phyloP scores from a whole-genome alignment of 495 filamentous ascomycete genomes.

The Penicillium ucsense region DNA sequence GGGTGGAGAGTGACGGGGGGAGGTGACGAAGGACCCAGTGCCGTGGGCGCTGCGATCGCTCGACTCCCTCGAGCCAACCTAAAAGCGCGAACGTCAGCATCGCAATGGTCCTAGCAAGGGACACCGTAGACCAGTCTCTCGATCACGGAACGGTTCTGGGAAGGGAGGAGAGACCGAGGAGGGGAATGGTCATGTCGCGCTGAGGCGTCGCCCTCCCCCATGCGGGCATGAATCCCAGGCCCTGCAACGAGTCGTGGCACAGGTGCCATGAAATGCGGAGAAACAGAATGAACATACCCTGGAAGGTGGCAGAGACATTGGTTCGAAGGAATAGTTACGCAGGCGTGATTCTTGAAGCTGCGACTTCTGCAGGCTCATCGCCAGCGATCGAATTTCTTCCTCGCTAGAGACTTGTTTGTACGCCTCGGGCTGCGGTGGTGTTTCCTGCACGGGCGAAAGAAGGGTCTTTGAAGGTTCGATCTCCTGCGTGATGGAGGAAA shows the following conservation, averaged over 20 bases:
- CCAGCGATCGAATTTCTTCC: constrained; percentile 61
- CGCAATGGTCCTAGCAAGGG: too few relatives aligned
- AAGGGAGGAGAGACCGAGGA: background rate
- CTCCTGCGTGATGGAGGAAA: constrained; percentile 70
- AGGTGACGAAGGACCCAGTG: constrained; percentile 29
- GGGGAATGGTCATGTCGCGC: too few relatives aligned
- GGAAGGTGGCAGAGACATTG: constrained; percentile 76
- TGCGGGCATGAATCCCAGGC: too few relatives aligned
- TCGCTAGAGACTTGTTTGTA: constrained; percentile 28
- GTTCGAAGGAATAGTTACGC: constrained; percentile 77
- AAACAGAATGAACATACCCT: constrained; percentile 49
- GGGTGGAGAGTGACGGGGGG: constrained; percentile 39
- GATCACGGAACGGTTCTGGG: background rate
- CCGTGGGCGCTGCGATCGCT: constrained; percentile 33
- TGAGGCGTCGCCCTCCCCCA: too few relatives aligned
- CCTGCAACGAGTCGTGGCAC: too few relatives aligned
- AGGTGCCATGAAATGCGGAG: background rate
- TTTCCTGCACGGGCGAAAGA: constrained; percentile 23
- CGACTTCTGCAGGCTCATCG: constrained; percentile 59
- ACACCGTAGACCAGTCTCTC: constrained; percentile 2
- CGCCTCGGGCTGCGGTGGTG: constrained; percentile 11
- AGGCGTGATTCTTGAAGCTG: constrained; percentile 73
- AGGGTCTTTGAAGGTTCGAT: constrained; percentile 44
- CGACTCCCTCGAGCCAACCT: constrained; percentile 42
- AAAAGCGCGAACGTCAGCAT: background rate